Percentiles rank a stretch among this genome's conserved stretches.
These are phyloP conservation scores for Psilocybe mexicana DNA, from an alignment of 1,284 basidiomycete genomes.

Conservation along the genomic window DNA sequence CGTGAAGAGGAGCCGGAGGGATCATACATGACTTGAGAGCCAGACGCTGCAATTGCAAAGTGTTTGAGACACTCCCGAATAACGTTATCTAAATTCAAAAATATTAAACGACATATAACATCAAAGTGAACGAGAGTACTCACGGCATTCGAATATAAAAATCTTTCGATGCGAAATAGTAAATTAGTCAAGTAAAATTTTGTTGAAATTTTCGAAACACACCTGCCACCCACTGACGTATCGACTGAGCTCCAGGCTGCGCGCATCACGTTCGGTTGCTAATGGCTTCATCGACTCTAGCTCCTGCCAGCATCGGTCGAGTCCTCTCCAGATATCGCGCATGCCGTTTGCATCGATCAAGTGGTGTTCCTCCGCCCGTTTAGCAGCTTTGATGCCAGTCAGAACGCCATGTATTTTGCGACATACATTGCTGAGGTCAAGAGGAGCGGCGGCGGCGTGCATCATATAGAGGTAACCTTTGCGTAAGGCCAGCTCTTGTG, in stretches of 20 bases:
- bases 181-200: slow-evolving; percentile 17
- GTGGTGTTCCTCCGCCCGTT: slow-evolving; percentile 48
- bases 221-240: slow-evolving; percentile 74
- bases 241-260: slow-evolving; percentile 50
- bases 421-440: slow-evolving; percentile 72
- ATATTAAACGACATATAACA: neutral
- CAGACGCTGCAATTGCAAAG: slow-evolving; percentile 38
- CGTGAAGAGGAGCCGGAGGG: slow-evolving; percentile 33
- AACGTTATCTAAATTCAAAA: slow-evolving; percentile 52
- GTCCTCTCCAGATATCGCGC: slow-evolving; percentile 75
- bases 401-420: slow-evolving; percentile 73
- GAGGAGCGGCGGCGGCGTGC: slow-evolving; percentile 48
- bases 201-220: slow-evolving; percentile 23
- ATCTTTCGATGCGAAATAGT: slow-evolving; percentile 44
- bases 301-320: slow-evolving; percentile 80
- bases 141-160: slow-evolving; percentile 78
- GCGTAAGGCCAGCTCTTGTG: slow-evolving; percentile 18
- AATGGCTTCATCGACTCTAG: slow-evolving; percentile 63
- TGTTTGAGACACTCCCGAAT: slow-evolving; percentile 66
- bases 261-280: slow-evolving; percentile 38
- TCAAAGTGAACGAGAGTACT: slow-evolving; percentile 33
- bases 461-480: slow-evolving; percentile 38
- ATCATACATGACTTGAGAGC: slow-evolving; percentile 34
- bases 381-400: slow-evolving; percentile 71
- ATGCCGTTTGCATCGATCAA: slow-evolving; percentile 62